Evolutionary conservation across 345 rosid genomes (phyloP).

Genomic region (Kernera saxatilis): DNA sequence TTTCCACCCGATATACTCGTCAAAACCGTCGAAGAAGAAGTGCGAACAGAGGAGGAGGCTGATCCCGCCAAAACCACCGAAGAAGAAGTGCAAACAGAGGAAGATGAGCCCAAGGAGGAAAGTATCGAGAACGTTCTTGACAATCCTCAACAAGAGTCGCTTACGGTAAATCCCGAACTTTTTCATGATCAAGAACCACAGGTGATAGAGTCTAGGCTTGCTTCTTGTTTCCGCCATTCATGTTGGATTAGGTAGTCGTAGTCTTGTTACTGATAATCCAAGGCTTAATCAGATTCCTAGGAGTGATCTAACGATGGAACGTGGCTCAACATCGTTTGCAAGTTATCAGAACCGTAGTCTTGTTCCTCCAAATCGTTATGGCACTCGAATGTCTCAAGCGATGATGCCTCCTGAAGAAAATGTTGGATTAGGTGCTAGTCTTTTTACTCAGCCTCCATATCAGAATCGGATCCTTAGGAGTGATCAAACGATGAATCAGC

Average conservation of each 20-base stretch:
- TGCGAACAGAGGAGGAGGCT: neutral
- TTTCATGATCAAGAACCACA: neutral
- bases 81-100: neutral
- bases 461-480: neutral
- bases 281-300: neutral
- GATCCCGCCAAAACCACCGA: neutral
- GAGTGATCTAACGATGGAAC: neutral
- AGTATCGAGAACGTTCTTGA: neutral
- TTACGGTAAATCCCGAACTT: neutral
- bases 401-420: neutral
- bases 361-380: neutral
- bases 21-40: constrained; percentile 23
- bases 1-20: constrained; percentile 29
- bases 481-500: neutral
- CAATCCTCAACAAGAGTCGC: neutral
- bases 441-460: neutral
- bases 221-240: neutral
- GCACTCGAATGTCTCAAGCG: neutral
- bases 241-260: neutral
- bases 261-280: neutral
- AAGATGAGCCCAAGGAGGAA: neutral
- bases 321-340: neutral
- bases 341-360: neutral
- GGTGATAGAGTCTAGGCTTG: neutral
- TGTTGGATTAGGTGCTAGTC: neutral